Percentiles rank a stretch among this genome's conserved stretches.
Conservation (phyloP, 2,329 filamentous ascomycete species). For the Xylariaceae sp. region DNA sequence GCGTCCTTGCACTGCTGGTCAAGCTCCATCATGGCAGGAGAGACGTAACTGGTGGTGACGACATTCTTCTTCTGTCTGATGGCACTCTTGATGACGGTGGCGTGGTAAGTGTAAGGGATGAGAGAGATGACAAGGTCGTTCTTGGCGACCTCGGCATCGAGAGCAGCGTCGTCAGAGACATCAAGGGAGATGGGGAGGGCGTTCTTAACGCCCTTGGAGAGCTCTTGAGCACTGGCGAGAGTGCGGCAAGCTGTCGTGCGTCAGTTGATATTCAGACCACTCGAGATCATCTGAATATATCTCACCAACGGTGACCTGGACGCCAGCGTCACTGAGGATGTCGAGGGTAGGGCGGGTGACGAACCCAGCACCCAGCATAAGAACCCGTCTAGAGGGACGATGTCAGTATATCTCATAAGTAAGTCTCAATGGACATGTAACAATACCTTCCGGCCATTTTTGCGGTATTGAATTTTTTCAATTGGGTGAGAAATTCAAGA, state of each 20-base stretch:
- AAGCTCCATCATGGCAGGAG: slow-evolving; percentile 85
- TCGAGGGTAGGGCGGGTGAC: slow-evolving; percentile 54
- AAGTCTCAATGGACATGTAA: not conserved
- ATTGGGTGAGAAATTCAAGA: not conserved
- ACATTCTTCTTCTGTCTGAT: slow-evolving; percentile 94
- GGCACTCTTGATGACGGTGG: slow-evolving; percentile 83
- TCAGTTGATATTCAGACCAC: not conserved
- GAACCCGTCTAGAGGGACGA: slow-evolving; percentile 26
- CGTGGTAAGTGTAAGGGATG: slow-evolving; percentile 91
- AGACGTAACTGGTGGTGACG: slow-evolving; percentile 91
- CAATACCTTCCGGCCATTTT: slow-evolving; percentile 12
- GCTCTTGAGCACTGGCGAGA: slow-evolving; percentile 68
- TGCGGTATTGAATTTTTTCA: not conserved
- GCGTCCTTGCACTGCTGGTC: slow-evolving; percentile 78
- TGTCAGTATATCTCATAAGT: not conserved
- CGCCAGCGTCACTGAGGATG: slow-evolving; percentile 54
- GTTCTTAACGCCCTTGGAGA: slow-evolving; percentile 66
- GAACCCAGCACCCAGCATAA: slow-evolving; percentile 47
- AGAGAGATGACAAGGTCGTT: slow-evolving; percentile 73
- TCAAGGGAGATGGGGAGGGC: slow-evolving; percentile 77
- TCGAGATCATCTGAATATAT: slow-evolving; percentile 10
- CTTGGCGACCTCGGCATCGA: slow-evolving; percentile 76
- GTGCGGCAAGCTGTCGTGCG: slow-evolving; percentile 66
- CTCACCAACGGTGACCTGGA: slow-evolving; percentile 61
- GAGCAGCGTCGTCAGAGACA: slow-evolving; percentile 67